Conservation (phyloP, 1,284 basidiomycete genomes). For the Wolfiporia cocos region DNA sequence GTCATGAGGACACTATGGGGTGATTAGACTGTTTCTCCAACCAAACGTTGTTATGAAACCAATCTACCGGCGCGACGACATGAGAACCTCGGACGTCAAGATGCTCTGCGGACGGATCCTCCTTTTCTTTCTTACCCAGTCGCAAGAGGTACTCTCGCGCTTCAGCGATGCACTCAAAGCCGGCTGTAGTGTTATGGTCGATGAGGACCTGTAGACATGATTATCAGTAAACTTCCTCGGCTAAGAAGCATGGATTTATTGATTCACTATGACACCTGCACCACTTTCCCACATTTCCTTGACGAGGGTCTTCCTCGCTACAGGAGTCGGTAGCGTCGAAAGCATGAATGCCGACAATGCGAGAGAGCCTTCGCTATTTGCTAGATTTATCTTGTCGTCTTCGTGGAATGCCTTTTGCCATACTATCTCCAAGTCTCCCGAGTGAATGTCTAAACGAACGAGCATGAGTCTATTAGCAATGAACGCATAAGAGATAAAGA, state of each 20-base stretch:
- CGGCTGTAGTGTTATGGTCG: constrained; percentile 74
- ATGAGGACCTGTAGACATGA: constrained; percentile 64
- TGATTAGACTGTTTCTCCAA: neutral
- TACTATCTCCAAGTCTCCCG: constrained; percentile 34
- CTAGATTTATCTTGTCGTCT: constrained; percentile 33
- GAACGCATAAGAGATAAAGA: constrained; percentile 3
- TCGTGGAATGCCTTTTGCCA: constrained; percentile 57
- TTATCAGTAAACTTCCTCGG: constrained; percentile 13
- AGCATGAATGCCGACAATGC: constrained; percentile 86
- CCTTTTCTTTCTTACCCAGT: constrained; percentile 54
- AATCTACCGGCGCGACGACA: constrained; percentile 76
- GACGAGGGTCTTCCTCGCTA: constrained; percentile 63
- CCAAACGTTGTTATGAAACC: neutral
- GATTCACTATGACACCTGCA: constrained; percentile 68
- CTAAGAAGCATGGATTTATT: too few relatives aligned
- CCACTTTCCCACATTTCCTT: constrained; percentile 89
- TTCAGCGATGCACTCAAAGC: constrained; percentile 80
- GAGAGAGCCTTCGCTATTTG: constrained; percentile 46
- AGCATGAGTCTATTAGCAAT: constrained; percentile 1
- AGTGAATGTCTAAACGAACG: constrained; percentile 36
- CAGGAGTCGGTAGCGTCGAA: constrained; percentile 58
- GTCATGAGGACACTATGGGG: constrained; percentile 85
- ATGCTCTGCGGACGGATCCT: constrained; percentile 35
- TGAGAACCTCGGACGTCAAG: constrained; percentile 52
- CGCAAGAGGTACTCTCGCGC: constrained; percentile 77